phyloP scores from a whole-genome alignment of 1,284 basidiomycete genomes.

The Ceratobasidium papillatum region DNA sequence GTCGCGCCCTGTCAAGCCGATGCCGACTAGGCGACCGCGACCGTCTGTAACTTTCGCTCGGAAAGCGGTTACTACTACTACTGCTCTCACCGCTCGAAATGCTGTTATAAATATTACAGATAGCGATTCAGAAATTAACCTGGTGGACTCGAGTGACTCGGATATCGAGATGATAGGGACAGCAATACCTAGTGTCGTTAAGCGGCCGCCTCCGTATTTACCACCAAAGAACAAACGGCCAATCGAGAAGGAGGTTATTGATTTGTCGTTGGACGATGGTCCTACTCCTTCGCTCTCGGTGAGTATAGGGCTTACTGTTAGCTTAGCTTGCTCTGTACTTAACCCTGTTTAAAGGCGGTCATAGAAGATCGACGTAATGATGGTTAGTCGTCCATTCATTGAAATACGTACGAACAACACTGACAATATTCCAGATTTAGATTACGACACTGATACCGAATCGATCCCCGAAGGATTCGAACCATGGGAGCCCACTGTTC shows the following conservation, averaged over 20 bases:
- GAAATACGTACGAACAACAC: background rate
- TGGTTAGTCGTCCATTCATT: background rate
- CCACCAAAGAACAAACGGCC: background rate
- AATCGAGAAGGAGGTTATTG: background rate
- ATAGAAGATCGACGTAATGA: background rate
- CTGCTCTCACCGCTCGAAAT: background rate
- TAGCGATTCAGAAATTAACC: conserved; percentile 26
- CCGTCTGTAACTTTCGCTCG: background rate
- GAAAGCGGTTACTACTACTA: background rate
- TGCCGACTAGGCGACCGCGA: background rate
- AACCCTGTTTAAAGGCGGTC: background rate
- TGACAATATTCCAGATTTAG: background rate
- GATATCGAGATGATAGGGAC: conserved; percentile 2
- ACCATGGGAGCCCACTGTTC: conserved; percentile 21
- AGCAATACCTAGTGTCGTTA: background rate
- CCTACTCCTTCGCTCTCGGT: conserved; percentile 2
- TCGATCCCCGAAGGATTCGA: conserved; percentile 35
- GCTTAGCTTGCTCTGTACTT: background rate
- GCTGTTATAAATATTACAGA: background rate
- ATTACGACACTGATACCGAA: conserved; percentile 3
- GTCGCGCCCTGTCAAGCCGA: background rate
- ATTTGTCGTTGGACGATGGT: background rate
- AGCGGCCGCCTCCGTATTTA: background rate
- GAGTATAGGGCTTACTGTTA: background rate
- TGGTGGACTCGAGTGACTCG: conserved; percentile 7